Conservation (phyloP, 2,329 filamentous ascomycete species). For the Alternaria viburni region DNA sequence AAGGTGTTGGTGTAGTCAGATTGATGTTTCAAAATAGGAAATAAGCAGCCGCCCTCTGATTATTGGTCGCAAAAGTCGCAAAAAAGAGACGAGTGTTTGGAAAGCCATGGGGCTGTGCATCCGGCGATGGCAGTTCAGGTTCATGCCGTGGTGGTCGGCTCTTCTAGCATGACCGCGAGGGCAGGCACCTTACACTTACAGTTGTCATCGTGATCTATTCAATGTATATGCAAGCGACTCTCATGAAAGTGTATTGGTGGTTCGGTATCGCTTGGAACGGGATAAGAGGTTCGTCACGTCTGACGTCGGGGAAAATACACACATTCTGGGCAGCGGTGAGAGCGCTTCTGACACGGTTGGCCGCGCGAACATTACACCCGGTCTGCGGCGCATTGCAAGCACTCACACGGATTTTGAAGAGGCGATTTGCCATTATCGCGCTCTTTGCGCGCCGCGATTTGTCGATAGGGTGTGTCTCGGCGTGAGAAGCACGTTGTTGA, state of each 20-base stretch:
- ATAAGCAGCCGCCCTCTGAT: no score
- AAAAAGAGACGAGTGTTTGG: neutral
- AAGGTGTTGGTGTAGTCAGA: no score
- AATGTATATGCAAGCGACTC: neutral
- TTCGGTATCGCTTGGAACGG: neutral
- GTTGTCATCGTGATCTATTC: neutral
- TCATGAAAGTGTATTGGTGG: neutral
- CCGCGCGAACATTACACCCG: neutral
- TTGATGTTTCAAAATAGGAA: no score
- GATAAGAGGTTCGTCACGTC: neutral
- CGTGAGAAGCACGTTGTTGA: neutral
- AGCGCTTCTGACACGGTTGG: neutral
- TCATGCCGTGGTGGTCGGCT: neutral
- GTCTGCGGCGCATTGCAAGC: neutral
- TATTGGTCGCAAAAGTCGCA: no score
- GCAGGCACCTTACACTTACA: neutral
- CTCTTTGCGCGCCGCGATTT: neutral
- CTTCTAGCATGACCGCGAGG: neutral
- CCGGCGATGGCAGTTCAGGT: neutral
- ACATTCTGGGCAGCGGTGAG: neutral
- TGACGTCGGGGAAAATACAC: neutral
- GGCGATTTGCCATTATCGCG: neutral
- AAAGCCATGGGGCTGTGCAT: neutral
- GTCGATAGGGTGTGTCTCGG: neutral
- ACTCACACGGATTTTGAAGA: neutral